A percentile compares a stretch with the other conserved stretches of the same genome.
Evolutionary conservation across 2,329 filamentous ascomycete species (phyloP).

Genomic region (Trichoderma semiorbis): DNA sequence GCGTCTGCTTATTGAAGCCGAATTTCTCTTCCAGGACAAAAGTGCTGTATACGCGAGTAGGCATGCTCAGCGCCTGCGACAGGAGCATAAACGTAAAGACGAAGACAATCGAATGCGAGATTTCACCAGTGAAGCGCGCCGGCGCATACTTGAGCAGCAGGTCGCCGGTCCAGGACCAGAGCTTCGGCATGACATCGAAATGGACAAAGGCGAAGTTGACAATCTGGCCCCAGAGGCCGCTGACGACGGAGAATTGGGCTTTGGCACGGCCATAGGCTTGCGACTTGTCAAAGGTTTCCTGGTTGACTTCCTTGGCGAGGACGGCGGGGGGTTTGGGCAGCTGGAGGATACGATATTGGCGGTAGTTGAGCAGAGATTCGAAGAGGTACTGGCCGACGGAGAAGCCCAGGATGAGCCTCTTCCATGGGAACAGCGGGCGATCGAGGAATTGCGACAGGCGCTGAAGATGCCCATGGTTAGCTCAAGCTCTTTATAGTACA

Average conservation of each 20-base stretch:
- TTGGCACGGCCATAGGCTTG: constrained; percentile 97
- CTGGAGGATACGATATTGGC: constrained; percentile 85
- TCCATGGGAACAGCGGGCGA: constrained; percentile 93
- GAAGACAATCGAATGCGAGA: constrained; percentile 89
- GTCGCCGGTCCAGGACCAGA: constrained; percentile 79
- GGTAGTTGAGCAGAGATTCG: constrained; percentile 82
- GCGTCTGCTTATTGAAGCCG: constrained; percentile 98
- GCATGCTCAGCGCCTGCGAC: constrained; percentile 74
- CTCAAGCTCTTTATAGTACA: not conserved
- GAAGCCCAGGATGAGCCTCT: constrained; percentile 91
- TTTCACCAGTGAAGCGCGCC: constrained; percentile 80
- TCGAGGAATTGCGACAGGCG: constrained; percentile 83
- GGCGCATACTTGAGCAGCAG: constrained; percentile 73
- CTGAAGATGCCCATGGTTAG: constrained; percentile 34
- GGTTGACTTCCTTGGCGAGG: constrained; percentile 80
- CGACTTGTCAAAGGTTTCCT: constrained; percentile 90
- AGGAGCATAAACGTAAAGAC: constrained; percentile 82
- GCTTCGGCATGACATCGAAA: constrained; percentile 82
- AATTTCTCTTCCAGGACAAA: constrained; percentile 97
- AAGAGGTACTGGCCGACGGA: constrained; percentile 87
- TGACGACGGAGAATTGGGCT: constrained; percentile 81
- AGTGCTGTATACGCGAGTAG: constrained; percentile 83
- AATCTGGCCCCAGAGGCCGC: constrained; percentile 76
- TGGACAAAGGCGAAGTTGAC: constrained; percentile 89
- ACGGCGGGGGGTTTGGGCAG: constrained; percentile 79